Percentiles rank a stretch among this genome's conserved stretches.
phyloP scores from a whole-genome alignment of 164 flowering plant species.

The Cinnamomum micranthum region DNA sequence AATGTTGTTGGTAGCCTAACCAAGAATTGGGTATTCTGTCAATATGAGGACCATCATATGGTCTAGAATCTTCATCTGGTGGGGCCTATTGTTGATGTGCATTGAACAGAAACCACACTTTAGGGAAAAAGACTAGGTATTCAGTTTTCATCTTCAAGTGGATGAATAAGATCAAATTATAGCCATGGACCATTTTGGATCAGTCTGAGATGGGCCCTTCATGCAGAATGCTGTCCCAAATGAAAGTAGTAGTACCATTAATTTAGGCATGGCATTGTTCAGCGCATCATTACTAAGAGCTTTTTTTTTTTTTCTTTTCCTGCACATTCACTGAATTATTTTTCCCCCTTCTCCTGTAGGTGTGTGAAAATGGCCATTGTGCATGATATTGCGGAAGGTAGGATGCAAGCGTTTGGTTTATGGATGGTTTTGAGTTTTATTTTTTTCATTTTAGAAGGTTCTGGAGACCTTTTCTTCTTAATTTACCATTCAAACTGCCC shows the following conservation, averaged over 20 bases:
- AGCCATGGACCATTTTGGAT: background rate
- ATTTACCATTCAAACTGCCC: too few relatives aligned
- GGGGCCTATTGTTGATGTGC: background rate
- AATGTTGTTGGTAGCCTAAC: too few relatives aligned
- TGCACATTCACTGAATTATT: background rate
- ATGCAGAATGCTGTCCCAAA: background rate
- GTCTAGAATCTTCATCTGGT: background rate
- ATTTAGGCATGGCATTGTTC: background rate
- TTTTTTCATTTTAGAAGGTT: background rate
- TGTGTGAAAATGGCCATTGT: constrained; percentile 95
- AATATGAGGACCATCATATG: background rate
- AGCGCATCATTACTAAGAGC: background rate
- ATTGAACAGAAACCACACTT: background rate
- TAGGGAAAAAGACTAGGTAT: background rate
- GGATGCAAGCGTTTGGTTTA: background rate
- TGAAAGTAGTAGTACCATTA: background rate
- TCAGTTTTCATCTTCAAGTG: background rate
- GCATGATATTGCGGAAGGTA: constrained; percentile 98
- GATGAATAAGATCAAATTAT: background rate
- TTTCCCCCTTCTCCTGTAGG: constrained; percentile 33
- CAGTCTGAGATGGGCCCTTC: background rate
- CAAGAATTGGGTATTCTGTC: background rate
- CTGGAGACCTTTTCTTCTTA: background rate
- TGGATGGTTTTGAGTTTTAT: background rate
- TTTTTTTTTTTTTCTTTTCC: too few relatives aligned